Percentiles rank a stretch among this genome's conserved stretches.
Evolutionary conservation across 2,329 filamentous ascomycete genomes (phyloP).

Genomic region (Penicillium glabrum): DNA sequence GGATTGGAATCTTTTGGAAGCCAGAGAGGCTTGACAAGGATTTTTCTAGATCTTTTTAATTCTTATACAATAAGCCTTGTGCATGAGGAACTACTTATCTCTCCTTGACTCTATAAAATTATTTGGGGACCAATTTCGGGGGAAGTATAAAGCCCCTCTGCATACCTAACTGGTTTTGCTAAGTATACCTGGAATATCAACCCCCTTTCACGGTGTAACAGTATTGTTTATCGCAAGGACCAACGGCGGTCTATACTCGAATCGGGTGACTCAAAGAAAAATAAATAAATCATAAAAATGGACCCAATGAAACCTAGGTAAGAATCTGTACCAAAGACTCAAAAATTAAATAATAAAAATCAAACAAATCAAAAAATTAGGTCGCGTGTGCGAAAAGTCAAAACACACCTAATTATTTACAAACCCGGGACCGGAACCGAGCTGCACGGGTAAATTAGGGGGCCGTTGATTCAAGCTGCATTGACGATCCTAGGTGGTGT

Average conservation of each 20-base stretch:
- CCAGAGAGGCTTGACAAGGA: background rate
- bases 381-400: slow-evolving; percentile 6
- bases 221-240: background rate
- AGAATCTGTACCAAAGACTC: background rate
- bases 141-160: background rate
- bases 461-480: slow-evolving; percentile 17
- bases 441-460: slow-evolving; percentile 23
- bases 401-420: slow-evolving; percentile 10
- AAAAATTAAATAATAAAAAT: background rate
- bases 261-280: background rate
- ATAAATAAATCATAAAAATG: background rate
- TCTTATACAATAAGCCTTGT: background rate
- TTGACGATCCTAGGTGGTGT: slow-evolving; percentile 18
- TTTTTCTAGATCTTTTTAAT: background rate
- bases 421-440: slow-evolving; percentile 17
- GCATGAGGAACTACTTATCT: background rate
- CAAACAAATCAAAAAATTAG: background rate
- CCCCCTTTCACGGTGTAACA: background rate
- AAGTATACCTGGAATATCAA: background rate
- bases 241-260: slow-evolving; percentile 5
- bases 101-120: background rate
- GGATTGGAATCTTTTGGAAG: background rate
- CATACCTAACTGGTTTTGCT: background rate
- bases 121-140: background rate
- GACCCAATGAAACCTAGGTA: background rate